Evolutionary conservation across 2,329 filamentous ascomycete species (phyloP), one percentile per base, ranked within the genome.

Genomic region (Harringtonia aguacate): DNA sequence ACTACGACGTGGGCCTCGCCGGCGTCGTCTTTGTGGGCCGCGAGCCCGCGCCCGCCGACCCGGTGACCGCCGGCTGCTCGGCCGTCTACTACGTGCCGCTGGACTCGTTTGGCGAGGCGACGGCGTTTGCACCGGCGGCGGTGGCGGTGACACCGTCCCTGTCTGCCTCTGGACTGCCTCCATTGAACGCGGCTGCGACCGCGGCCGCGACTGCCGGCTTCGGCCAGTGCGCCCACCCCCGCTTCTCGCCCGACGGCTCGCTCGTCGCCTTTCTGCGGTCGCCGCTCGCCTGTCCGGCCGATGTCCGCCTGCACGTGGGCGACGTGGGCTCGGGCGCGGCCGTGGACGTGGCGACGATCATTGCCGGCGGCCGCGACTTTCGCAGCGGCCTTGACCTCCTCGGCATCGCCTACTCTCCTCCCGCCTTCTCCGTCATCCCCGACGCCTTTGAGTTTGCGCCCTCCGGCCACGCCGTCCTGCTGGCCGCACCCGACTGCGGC

Each of bases 211-310:
- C 21, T 10, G 39, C 52, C 4, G 20, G 40, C 14, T 10, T 8
- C 17, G 29, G 37, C 30, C 35, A 40, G 17, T 48, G 47, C 33
- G 39, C 39, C 22, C 55, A 59, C 30, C 60, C 64, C 12, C 54
- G 59, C 8, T 61, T 66, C 48, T 61, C 61, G 4, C 61, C 63
- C 1, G 59, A 67, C 43, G 63, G 58, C 4, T 52, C 55, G 15
- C 53, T 55, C 36, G 49, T 68, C 9, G 60, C 56, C 3, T 68
- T 66, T 39, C 39, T 65, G 17, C 55, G 59, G 22, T 31, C 52
- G 8, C 50, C 55, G 1, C 46, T 51, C 5, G 44, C 47, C 3
- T 53, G 57, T 27, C 45, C 49, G 3, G 50, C 53, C 12, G 55
- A 61, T 41, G 36, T 37, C 0, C 55, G 57, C 3, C 51, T 68